A percentile compares a stretch with the other conserved stretches of the same genome.
Conservation (phyloP, 2,329 filamentous ascomycete genomes). For the Triangularia verruculosa region DNA sequence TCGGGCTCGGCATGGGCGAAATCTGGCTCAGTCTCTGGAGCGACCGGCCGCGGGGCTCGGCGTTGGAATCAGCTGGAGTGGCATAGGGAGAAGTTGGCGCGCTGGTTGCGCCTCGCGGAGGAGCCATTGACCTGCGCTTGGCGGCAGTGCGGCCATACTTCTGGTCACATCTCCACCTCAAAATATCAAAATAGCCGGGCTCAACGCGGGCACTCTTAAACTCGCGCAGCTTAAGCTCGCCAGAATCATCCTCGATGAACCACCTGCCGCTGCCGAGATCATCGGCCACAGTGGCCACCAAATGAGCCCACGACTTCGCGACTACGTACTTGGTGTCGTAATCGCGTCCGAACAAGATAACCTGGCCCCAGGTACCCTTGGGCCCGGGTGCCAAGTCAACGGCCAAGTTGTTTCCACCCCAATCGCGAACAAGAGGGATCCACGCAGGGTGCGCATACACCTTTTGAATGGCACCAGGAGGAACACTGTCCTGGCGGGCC, state of each 20-base stretch:
- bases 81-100: slow-evolving; percentile 59
- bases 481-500: slow-evolving; percentile 82
- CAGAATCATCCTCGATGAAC: slow-evolving; percentile 86
- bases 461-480: slow-evolving; percentile 81
- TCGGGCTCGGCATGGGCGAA: slow-evolving; percentile 62
- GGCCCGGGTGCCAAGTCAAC: slow-evolving; percentile 90
- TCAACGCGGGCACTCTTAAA: slow-evolving; percentile 89
- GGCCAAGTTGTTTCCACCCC: slow-evolving; percentile 97
- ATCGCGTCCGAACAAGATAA: slow-evolving; percentile 94
- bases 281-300: slow-evolving; percentile 83
- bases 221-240: slow-evolving; percentile 87
- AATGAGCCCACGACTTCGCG: slow-evolving; percentile 84
- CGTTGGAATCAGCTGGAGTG: slow-evolving; percentile 58
- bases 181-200: slow-evolving; percentile 88
- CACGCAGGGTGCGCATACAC: slow-evolving; percentile 90
- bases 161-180: slow-evolving; percentile 93
- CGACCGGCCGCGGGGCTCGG: slow-evolving; percentile 65
- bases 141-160: slow-evolving; percentile 72
- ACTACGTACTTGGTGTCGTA: slow-evolving; percentile 99
- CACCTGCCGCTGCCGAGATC: slow-evolving; percentile 88
- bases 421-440: slow-evolving; percentile 95
- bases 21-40: slow-evolving; percentile 66
- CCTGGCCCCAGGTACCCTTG: slow-evolving; percentile 87
- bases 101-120: slow-evolving; percentile 34
- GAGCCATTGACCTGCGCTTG: slow-evolving; percentile 53